Base-by-base conservation (phyloP, 108 stramenopile species). In the Cylindrotheca fusiformis region DNA sequence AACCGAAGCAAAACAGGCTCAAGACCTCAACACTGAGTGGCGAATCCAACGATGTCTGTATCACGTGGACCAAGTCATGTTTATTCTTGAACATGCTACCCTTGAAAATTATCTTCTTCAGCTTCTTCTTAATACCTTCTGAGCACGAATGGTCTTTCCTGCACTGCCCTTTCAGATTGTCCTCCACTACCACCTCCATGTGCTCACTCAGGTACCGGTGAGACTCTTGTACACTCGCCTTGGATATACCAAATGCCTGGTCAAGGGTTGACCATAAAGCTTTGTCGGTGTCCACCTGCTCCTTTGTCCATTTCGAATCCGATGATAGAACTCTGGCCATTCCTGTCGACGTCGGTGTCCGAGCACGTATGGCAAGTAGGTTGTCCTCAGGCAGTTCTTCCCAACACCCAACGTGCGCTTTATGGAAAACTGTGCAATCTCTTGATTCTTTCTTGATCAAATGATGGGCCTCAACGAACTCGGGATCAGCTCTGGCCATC, bases 161-260 rank as follows among this genome's bases (percentile, higher is more conserved):
- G 14, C 87, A 88, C 61, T 88, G 87, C 2, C 87, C 87, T 32
- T 67, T 72, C 0, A 83, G 67, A 75, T 88, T 88, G 46, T 88
- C 87, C 54, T 55, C 60, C 2, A 75, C 79, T 61, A 88, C 83
- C 31, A 80, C 74, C 53, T 52, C 63, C 33, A 85, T 47, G 58
- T 88, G 75, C 8, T 78, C 48, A 10, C 67, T 72, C 30, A 88
- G 57, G 58, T 79, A 85, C 19, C 57, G 54, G 23, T 78, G 72
- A n/a, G 79, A 69, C 17, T 19, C 26, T 32, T 52, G 26, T 32
- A 79, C 71, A 18, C 63, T 48, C 36, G 58, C 65, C 50, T 58
- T 60, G 10, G 30, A 25, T 12, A 88, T 59, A 0, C 71, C 67
- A 62, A 81, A 88, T 12, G 75, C 62, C 62, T 57, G 63, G 48